phyloP scores from a whole-genome alignment of 345 rosid species.

The Eucalyptus curtisii region DNA sequence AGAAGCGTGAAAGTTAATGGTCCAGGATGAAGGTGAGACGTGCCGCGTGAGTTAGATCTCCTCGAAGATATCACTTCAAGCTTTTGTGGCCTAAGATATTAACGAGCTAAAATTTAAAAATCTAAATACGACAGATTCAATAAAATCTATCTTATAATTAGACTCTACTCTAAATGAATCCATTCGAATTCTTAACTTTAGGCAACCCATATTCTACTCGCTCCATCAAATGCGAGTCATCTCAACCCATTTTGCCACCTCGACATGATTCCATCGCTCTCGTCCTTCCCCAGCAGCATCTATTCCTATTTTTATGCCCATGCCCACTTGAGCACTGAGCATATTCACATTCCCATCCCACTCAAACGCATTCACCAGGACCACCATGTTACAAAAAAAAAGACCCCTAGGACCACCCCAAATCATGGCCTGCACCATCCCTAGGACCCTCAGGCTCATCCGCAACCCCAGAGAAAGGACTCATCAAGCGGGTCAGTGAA shows the following conservation, averaged over 20 bases:
- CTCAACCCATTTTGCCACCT: neutral
- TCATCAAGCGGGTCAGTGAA: neutral
- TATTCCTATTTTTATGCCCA: neutral
- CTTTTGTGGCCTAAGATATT: too few relatives aligned
- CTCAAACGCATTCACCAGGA: neutral
- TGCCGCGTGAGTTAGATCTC: neutral
- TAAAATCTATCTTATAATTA: too few relatives aligned
- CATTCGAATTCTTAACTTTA: neutral
- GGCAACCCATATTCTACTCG: too few relatives aligned
- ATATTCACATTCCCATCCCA: neutral
- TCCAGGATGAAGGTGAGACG: neutral
- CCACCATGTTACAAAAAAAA: neutral
- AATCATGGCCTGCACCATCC: neutral
- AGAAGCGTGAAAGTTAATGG: neutral
- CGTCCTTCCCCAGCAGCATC: neutral
- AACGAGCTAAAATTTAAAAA: too few relatives aligned
- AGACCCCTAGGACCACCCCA: neutral
- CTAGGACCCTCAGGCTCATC: neutral
- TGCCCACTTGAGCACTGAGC: neutral
- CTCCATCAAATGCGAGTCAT: neutral
- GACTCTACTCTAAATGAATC: neutral
- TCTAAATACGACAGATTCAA: rapidly evolving
- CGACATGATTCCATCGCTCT: neutral
- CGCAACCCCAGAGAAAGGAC: too few relatives aligned
- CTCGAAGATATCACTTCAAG: too few relatives aligned